Conservation (phyloP, 148 eudicot species). For the Heliamphora exappendiculata region DNA sequence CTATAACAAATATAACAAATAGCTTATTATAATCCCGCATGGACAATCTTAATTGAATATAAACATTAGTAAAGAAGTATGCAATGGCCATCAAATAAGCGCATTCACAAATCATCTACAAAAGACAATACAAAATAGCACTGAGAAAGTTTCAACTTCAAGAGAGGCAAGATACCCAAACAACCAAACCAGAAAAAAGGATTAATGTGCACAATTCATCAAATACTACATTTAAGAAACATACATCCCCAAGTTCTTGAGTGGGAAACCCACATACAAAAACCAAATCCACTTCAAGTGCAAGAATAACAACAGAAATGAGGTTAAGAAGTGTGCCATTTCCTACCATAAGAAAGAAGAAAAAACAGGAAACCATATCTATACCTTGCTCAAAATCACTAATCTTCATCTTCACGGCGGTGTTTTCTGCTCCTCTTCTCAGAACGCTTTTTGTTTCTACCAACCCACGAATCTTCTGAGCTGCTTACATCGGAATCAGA, state of each 20-base stretch:
- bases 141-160: background rate
- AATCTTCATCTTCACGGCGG: constrained; percentile 27
- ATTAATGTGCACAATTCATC: background rate
- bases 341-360: background rate
- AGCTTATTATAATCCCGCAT: background rate
- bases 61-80: background rate
- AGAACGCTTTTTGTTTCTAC: constrained; percentile 60
- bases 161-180: background rate
- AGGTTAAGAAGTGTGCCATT: background rate
- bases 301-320: background rate
- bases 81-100: background rate
- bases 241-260: background rate
- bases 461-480: constrained; percentile 55
- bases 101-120: background rate
- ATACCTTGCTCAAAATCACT: constrained; percentile 19
- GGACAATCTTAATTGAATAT: background rate
- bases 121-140: background rate
- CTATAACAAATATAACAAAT: background rate
- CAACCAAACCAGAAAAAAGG: background rate
- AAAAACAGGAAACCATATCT: background rate
- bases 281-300: background rate
- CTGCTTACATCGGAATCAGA: constrained; percentile 60
- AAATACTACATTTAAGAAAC: background rate
- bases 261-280: background rate
- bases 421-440: constrained; percentile 65